Conservation (phyloP, 2,329 filamentous ascomycete species). For the Alternaria hordeiaustralica region DNA sequence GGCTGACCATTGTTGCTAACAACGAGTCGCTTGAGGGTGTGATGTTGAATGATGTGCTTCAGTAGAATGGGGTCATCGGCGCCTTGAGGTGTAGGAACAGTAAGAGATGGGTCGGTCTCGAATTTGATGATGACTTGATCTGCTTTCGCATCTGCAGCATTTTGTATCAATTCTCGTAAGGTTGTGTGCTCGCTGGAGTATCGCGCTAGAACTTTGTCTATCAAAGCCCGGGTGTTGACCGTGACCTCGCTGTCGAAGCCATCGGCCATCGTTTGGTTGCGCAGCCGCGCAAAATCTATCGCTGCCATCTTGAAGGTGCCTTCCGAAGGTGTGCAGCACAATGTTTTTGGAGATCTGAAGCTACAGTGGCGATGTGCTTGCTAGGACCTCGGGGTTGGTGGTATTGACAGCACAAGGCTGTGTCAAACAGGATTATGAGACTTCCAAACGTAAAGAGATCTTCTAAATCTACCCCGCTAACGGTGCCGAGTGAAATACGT, state of each 20-base stretch:
- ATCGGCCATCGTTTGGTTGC: slow-evolving; percentile 86
- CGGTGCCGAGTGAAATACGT: not conserved
- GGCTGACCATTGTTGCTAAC: slow-evolving; percentile 91
- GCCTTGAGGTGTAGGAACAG: slow-evolving; percentile 71
- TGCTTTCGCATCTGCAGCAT: slow-evolving; percentile 95
- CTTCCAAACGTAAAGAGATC: not conserved
- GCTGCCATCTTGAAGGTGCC: slow-evolving; percentile 34
- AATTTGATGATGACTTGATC: slow-evolving; percentile 88
- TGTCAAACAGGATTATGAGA: not conserved
- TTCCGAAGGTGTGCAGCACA: not conserved
- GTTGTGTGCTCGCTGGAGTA: slow-evolving; percentile 95
- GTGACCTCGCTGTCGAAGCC: slow-evolving; percentile 97
- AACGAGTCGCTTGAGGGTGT: slow-evolving; percentile 84
- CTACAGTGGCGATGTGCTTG: not conserved
- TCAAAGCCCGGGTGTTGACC: slow-evolving; percentile 93
- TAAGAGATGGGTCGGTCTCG: slow-evolving; percentile 85
- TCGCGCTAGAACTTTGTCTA: slow-evolving; percentile 95
- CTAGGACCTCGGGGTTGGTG: not conserved
- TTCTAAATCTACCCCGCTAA: not conserved
- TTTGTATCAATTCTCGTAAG: slow-evolving; percentile 93
- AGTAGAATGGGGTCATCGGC: slow-evolving; percentile 73
- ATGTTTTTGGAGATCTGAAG: not conserved
- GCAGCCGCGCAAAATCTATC: slow-evolving; percentile 69
- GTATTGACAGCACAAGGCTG: not conserved
- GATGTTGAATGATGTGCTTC: slow-evolving; percentile 82